Evolutionary conservation across 306 rosid species (phyloP), one percentile per base, ranked within the genome.

Genomic region (Ochetophila trinervis): DNA sequence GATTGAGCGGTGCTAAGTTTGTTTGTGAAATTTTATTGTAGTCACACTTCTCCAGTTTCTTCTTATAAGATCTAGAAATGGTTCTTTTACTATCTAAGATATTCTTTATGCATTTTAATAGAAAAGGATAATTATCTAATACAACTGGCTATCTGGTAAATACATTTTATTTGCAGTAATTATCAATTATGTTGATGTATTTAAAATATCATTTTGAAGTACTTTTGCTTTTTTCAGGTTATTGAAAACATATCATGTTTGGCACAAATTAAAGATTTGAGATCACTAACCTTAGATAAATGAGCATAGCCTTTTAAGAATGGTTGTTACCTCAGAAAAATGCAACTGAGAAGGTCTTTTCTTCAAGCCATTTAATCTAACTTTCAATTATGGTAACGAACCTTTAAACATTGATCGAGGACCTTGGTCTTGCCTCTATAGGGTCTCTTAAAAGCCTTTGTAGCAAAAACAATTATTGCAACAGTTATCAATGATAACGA

Each of bases 1-100:
- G 81, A 78, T 79, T 79, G 86, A 78, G 80, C 85, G 87, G 34
- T 83, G 65, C 74, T 81, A 73, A 52, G 83, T 84, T 83, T 86
- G 90, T 79, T 86, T 88, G 83, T 85, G 88, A 82, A 74, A 66
- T 47, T 52, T 63, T 67, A 82, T 76, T 79, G 76, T 75, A 81
- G 71, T 74, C 74, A 78, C 75, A 83, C 80, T 74, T 75, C 56
- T 67, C 77, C 74, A 77, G 58, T 65, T 78, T 83, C 76, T 76
- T 60, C n/a, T n/a, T n/a, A 60, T 52, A 70, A 76, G 70, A 63
- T 74, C 72, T 75, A 55, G 40, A 47, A 30, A 62, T 69, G 60
- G 51, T 67, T 79, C 59, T 67, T 69, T 54, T n/a, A 35, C 74
- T 74, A 61, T 69, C 79, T 68, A 20, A 53, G 27, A 76, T 54